Evolutionary conservation across 2,329 filamentous ascomycete species (phyloP).

Genomic region (Diaporthe amygdali): DNA sequence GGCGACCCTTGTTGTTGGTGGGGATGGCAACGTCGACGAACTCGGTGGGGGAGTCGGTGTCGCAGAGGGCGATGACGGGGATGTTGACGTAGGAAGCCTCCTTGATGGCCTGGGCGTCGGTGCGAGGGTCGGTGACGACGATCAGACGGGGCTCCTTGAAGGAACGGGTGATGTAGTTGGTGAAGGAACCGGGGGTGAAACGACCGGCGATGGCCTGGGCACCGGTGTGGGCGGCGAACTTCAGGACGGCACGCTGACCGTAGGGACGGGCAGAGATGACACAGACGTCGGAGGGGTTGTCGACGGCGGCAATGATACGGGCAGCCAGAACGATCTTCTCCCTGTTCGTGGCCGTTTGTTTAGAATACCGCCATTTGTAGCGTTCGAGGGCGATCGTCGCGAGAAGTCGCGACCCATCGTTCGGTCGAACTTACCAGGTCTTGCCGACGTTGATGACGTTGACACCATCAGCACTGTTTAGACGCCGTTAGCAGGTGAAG

Average conservation of each 20-base stretch:
- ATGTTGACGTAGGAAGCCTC: slow-evolving; percentile 99
- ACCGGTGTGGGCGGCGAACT: slow-evolving; percentile 99
- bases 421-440: slow-evolving; percentile 79
- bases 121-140: slow-evolving; percentile 98
- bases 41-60: slow-evolving; percentile 99
- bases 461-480: slow-evolving; percentile 92
- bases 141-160: slow-evolving; percentile 99
- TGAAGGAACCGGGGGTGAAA: slow-evolving; percentile 99
- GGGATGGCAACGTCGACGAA: slow-evolving; percentile 99
- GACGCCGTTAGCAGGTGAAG: slow-evolving; percentile 9
- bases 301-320: slow-evolving; percentile 97
- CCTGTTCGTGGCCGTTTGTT: slow-evolving; percentile 55
- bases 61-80: slow-evolving; percentile 97
- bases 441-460: slow-evolving; percentile 99
- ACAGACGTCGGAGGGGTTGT: slow-evolving; percentile 99
- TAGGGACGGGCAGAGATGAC: slow-evolving; percentile 99
- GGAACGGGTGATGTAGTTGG: slow-evolving; percentile 99
- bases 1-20: slow-evolving; percentile 99
- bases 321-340: slow-evolving; percentile 99
- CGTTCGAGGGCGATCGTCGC: background rate
- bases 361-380: background rate
- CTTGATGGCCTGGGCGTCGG: slow-evolving; percentile 99
- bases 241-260: slow-evolving; percentile 98
- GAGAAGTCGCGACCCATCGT: background rate
- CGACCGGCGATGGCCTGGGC: slow-evolving; percentile 97